These are phyloP conservation scores for Lipomyces japonicus DNA, from an alignment of 805 yeast species.

Conservation along the genomic window DNA sequence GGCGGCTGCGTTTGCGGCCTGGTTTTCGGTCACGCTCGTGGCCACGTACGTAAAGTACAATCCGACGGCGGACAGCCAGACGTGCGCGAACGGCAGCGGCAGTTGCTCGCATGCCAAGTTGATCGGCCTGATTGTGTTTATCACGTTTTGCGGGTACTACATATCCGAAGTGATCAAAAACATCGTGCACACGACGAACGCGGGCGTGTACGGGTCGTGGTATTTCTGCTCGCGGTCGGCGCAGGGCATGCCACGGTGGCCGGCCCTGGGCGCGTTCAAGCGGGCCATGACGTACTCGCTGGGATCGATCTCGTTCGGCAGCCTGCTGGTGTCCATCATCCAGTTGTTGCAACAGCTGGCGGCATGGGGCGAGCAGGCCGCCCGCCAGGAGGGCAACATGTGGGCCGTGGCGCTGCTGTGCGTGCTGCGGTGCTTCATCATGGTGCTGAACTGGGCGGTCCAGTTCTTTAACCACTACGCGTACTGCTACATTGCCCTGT, in stretches of 20 bases:
- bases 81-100: conserved; percentile 48
- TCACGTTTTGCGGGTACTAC: conserved; percentile 78
- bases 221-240: conserved; percentile 73
- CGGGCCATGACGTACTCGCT: conserved; percentile 81
- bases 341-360: conserved; percentile 61
- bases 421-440: conserved; percentile 53
- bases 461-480: conserved; percentile 89
- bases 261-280: conserved; percentile 75
- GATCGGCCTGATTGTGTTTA: conserved; percentile 66
- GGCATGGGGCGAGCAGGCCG: conserved; percentile 50
- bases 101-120: conserved; percentile 56
- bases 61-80: conserved; percentile 49
- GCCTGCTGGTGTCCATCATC: conserved; percentile 64
- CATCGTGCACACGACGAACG: conserved; percentile 71
- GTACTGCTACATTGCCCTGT: conserved; percentile 78
- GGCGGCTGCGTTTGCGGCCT: conserved; percentile 58
- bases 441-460: conserved; percentile 72
- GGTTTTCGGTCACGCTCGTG: conserved; percentile 65
- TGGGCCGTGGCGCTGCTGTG: conserved; percentile 52
- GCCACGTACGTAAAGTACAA: conserved; percentile 76
- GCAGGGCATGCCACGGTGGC: conserved; percentile 72
- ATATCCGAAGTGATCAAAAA: conserved; percentile 79
- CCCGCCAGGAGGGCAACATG: conserved; percentile 50
- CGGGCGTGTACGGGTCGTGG: conserved; percentile 90
- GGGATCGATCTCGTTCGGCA: conserved; percentile 87